These are phyloP conservation scores for Thelonectria blattea DNA, from an alignment of 2,329 filamentous ascomycete species.

Conservation along the genomic window DNA sequence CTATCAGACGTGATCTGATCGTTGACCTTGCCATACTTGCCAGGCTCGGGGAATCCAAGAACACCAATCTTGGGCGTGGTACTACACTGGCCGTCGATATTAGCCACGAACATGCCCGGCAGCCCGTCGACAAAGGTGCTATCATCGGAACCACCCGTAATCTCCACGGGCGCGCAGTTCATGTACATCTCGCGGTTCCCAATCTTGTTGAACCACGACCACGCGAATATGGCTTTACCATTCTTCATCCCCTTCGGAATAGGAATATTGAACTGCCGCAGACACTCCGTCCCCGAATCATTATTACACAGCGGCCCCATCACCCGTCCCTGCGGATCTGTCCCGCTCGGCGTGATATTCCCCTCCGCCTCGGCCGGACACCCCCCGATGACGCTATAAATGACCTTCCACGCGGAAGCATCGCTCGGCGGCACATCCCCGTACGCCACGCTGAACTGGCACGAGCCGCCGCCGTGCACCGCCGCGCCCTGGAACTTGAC, in stretches of 20 bases:
- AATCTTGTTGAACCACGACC: constrained; percentile 79
- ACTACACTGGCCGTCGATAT: constrained; percentile 37
- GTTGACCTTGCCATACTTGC: constrained; percentile 31
- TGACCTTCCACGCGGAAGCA: constrained; percentile 29
- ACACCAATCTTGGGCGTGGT: constrained; percentile 23
- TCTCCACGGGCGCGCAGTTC: constrained; percentile 77
- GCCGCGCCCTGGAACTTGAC: constrained; percentile 40
- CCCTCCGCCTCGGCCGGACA: constrained; percentile 35
- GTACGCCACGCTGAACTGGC: constrained; percentile 37
- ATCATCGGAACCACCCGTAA: constrained; percentile 50
- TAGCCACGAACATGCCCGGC: constrained; percentile 33
- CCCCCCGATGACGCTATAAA: constrained; percentile 36
- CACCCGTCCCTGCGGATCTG: constrained; percentile 29
- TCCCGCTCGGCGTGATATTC: constrained; percentile 18
- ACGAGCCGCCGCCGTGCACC: constrained; percentile 37
- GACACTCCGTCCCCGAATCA: constrained; percentile 33
- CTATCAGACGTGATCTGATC: constrained; percentile 21
- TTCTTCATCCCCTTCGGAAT: constrained; percentile 39
- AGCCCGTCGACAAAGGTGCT: constrained; percentile 27
- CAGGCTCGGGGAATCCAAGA: constrained; percentile 35
- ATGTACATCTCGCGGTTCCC: constrained; percentile 88
- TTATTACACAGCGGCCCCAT: constrained; percentile 32
- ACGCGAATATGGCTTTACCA: constrained; percentile 70
- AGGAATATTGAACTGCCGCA: constrained; percentile 33
- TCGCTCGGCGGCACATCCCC: constrained; percentile 30